Base-by-base conservation (phyloP, 768 basidiomycete genomes). In the Lactifluus pinguis region DNA sequence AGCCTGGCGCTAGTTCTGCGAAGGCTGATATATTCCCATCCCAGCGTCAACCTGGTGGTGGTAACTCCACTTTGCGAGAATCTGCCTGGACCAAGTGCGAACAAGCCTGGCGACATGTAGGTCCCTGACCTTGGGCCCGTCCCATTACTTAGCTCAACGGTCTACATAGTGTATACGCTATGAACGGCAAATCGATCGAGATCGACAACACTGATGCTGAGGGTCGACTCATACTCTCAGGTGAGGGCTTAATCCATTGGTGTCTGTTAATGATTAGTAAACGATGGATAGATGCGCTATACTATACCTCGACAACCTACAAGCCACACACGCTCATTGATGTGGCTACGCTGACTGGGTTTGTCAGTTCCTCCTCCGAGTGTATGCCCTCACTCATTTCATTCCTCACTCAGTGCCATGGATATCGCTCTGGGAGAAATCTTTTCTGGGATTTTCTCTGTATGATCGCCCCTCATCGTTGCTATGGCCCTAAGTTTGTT, bases 131-230 rank as follows among this genome's bases (percentile, higher is more conserved):
- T 38, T n/a, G 36, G 6, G 13, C 15, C n/a, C 15, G 6, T 39
- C 38, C 7, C 10, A 21, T 15, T 41, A 0, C 21, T 39, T n/a
- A 19, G 15, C 53, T 61, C 45, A 53, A 30, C n/a, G 15, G 50
- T 30, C 15, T 34, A 36, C 50, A 2, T 63, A 91, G 88, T 47
- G 67, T 92, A 65, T 88, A 88, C 63, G 87, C 89, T 6, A 92
- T 92, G 87, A 92, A 92, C 65, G 89, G 92, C 41, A 92, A 92
- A 72, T 83, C 86, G 0, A 79, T 93, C 17, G 89, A 93, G 69
- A 80, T 93, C 32, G 89, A 92, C 72, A 92, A 92, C 70, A 93
- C 91, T 0, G 92, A 91, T 69, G 89, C 89, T 6, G 89, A 90
- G 68, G 89, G 88, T 11, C 83, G 89, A 13, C 74, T 92, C 47